Percentiles rank a stretch among this genome's conserved stretches.
Conservation (phyloP, 116 monocot genomes). For the Dioscorea cayenensis region DNA sequence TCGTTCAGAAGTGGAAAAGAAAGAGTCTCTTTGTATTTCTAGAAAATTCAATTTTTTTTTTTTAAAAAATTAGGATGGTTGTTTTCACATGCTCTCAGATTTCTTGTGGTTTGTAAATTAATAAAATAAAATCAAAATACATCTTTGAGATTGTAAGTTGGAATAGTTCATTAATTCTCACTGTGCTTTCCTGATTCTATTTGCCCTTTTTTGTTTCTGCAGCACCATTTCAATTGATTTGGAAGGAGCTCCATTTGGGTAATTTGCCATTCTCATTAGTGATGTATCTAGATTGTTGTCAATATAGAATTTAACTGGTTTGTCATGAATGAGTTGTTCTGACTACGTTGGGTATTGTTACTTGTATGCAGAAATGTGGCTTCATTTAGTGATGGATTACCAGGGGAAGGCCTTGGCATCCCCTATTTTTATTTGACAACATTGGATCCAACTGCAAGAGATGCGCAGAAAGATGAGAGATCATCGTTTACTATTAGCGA, state of each 20-base stretch:
- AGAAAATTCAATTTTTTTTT: no score
- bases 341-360: neutral
- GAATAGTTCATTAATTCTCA: neutral
- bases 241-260: slow-evolving; percentile 88
- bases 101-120: neutral
- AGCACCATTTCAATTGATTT: slow-evolving; percentile 77
- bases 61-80: neutral
- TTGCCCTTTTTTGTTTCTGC: slow-evolving; percentile 13
- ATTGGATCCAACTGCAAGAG: slow-evolving; percentile 78
- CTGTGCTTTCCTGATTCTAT: neutral
- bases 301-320: neutral
- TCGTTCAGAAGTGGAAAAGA: no score
- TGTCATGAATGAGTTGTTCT: no score
- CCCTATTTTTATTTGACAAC: slow-evolving; percentile 81
- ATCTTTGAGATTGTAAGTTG: neutral
- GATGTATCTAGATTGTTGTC: neutral
- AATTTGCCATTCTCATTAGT: slow-evolving; percentile 9
- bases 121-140: neutral
- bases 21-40: no score
- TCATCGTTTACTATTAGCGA: slow-evolving; percentile 76
- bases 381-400: slow-evolving; percentile 88
- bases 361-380: slow-evolving; percentile 63
- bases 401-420: slow-evolving; percentile 46
- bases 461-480: slow-evolving; percentile 62
- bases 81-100: neutral